phyloP scores from a whole-genome alignment of 129 eudicot genomes.

The Pittosporum tobira region DNA sequence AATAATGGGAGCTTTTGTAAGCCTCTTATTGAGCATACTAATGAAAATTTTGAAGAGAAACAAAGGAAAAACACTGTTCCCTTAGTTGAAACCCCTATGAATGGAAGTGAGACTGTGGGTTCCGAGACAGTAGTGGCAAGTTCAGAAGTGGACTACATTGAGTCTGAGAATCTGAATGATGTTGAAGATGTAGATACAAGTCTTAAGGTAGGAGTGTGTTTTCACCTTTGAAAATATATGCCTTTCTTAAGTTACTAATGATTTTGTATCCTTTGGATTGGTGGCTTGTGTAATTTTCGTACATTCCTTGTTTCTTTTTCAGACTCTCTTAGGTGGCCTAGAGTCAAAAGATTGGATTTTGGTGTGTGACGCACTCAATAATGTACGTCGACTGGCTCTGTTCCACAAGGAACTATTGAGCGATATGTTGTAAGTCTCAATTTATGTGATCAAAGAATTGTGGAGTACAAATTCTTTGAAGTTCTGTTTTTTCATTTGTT shows the following conservation, averaged over 20 bases:
- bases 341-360: slow-evolving; percentile 84
- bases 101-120: slow-evolving; percentile 27
- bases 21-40: slow-evolving; percentile 26
- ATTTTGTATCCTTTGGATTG: neutral
- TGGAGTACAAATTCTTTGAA: neutral
- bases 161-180: slow-evolving; percentile 62
- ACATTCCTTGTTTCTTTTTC: slow-evolving; percentile 9
- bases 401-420: slow-evolving; percentile 62
- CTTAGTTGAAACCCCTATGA: slow-evolving; percentile 24
- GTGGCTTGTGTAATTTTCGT: neutral
- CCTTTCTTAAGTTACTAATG: neutral
- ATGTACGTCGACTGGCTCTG: slow-evolving; percentile 55
- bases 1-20: slow-evolving; percentile 40
- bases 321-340: slow-evolving; percentile 52
- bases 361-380: slow-evolving; percentile 64
- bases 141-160: slow-evolving; percentile 72
- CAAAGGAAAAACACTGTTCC: slow-evolving; percentile 26
- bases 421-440: slow-evolving; percentile 41
- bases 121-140: slow-evolving; percentile 29
- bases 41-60: slow-evolving; percentile 34
- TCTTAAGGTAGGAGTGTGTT: slow-evolving; percentile 33
- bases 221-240: neutral
- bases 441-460: neutral
- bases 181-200: slow-evolving; percentile 56
- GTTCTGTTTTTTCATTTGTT: neutral